These are phyloP conservation scores for Spongispora temasekensis DNA, from an alignment of 1,284 basidiomycete species.

Conservation along the genomic window DNA sequence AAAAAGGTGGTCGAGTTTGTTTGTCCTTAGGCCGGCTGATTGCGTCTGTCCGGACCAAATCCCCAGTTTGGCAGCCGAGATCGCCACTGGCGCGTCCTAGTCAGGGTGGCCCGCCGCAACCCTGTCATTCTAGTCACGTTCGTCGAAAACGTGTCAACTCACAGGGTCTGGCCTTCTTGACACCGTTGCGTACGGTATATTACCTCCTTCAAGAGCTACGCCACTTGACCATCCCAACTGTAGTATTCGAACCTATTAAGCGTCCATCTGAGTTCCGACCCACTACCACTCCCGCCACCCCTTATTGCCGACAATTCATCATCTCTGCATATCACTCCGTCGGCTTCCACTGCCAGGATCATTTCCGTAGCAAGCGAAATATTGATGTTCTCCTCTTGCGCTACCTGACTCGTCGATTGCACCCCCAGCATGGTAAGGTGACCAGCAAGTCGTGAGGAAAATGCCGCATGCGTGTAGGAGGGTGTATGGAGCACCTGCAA, in stretches of 20 bases:
- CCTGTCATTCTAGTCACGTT: constrained; percentile 12
- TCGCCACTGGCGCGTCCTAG: constrained; percentile 30
- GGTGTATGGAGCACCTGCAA: constrained; percentile 87
- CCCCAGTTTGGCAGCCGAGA: constrained; percentile 13
- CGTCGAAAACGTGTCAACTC: constrained; percentile 33
- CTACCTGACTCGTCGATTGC: constrained; percentile 63
- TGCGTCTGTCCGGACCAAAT: background rate
- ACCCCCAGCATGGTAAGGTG: constrained; percentile 51
- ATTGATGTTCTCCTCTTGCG: constrained; percentile 66
- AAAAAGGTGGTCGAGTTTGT: constrained; percentile 10
- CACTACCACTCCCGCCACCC: constrained; percentile 33
- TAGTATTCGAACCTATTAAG: constrained; percentile 66
- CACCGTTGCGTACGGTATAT: constrained; percentile 12
- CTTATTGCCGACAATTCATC: constrained; percentile 52
- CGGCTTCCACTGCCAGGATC: constrained; percentile 68
- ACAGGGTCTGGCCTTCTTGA: constrained; percentile 21
- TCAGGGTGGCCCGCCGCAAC: constrained; percentile 21
- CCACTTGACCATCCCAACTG: constrained; percentile 64
- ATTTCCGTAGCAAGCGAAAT: constrained; percentile 75
- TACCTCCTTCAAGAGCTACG: constrained; percentile 9
- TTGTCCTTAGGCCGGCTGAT: constrained; percentile 1
- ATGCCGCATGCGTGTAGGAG: constrained; percentile 63
- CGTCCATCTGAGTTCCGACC: constrained; percentile 36
- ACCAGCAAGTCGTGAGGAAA: constrained; percentile 63
- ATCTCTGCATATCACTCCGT: constrained; percentile 73